Evolutionary conservation across 306 rosid genomes (phyloP), one percentile per base, ranked within the genome.

Genomic region (Sicyos baderoa): DNA sequence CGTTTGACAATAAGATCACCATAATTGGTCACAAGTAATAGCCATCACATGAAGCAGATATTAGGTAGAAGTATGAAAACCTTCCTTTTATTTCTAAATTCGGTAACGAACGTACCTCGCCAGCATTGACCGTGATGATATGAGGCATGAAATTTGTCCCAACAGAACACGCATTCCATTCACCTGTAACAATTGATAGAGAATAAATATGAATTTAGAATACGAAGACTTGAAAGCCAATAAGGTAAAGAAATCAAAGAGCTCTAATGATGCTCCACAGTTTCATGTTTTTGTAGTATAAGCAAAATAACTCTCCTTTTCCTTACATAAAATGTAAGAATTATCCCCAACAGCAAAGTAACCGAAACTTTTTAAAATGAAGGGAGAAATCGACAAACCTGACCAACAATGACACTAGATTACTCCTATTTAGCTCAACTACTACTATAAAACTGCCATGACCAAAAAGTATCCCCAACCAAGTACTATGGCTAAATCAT

Each of bases 121-220:
- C 97, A 64, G 92, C 76, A 62, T 83, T 77, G 72, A 87, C 88
- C 16, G 82, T 79, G 72, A 92, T 87, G 76, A 92, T 79, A 76
- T 87, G 97, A 35, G 96, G 92, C 92, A 80, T 79, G 72, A 89
- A 89, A 73, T 76, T 79, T 70, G 85, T 84, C 22, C 97, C 97
- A 15, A 82, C 69, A 18, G 85, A 49, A 55, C 80, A 66, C 9
- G 77, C 75, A 75, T 79, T 79, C 76, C 78, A 76, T n/a, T 84
- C 89, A 73, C 88, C 96, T 92, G 59, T 75, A 79, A 35, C 57
- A 65, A 76, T 42, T 76, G 77, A 17, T 32, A 45, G 55, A 62
- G 69, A 47, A 78, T 72, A 47, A 78, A 50, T 19, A 48, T n/a
- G 44, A 55, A 3, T 18, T 42, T 35, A 54, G 64, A 54, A 71